Evolutionary conservation across 805 yeast genomes (phyloP), one percentile per base, ranked within the genome.

Genomic region (Candida coleopterorum): DNA sequence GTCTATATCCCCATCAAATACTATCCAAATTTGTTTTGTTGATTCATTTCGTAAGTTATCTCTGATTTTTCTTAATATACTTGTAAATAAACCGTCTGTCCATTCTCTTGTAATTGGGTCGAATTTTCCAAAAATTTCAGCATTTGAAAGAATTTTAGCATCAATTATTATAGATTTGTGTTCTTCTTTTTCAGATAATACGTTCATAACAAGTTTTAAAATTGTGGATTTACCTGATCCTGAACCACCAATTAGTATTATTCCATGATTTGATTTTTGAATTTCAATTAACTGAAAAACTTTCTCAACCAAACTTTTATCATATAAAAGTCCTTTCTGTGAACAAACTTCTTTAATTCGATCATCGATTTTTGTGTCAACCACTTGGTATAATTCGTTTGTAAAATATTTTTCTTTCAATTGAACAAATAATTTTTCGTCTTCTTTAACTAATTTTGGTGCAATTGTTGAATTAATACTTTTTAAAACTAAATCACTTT

Each of bases 1-100:
- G 52, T 90, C 97, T 24, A 90, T 75, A 48, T 87, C 96, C 26
- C 97, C 94, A 58, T 90, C 97, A 52, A 90, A 84, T 0, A 89
- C 71, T 40, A 90, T 71, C 93, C 95, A 88, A 11, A 79, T 69
- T 3, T 68, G 56, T 40, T 72, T 77, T 2, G 60, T 44, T 7
- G 53, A 46, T 42, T 83, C 89, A 1, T 86, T 87, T 29, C 83
- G 62, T 11, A 73, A 45, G 42, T 79, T 79, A 3, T 69, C 72
- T 3, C 56, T 56, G 0, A 82, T 70, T 35, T 64, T 67, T 43
- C 97, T 64, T 29, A 90, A 49, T 6, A 81, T 69, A 8, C 75
- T 56, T 0, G 95, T 85, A 35, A 89, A 71, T 8, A 89, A 51
- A 5, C 97, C 97, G 58, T 90, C 97, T 1, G 73, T 74, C 97